phyloP scores from a whole-genome alignment of 106 monocot genomes.

The Vanilla planifolia region DNA sequence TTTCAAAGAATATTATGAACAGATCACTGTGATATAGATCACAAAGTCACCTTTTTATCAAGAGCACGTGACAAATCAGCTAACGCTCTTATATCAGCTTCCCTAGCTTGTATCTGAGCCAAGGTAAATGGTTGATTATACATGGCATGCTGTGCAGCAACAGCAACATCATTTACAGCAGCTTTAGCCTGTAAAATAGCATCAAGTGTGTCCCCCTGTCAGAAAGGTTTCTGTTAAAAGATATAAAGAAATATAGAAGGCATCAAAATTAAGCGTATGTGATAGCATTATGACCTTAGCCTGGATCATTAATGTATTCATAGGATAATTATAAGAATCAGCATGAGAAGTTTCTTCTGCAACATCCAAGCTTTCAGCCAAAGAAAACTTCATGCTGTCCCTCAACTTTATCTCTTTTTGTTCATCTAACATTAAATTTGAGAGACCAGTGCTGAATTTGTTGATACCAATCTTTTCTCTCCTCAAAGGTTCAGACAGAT shows the following conservation, averaged over 20 bases:
- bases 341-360: slow-evolving; percentile 26
- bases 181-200: slow-evolving; percentile 81
- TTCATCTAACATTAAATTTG: slow-evolving; percentile 44
- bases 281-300: slow-evolving; percentile 53
- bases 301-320: slow-evolving; percentile 81
- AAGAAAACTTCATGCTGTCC: slow-evolving; percentile 22
- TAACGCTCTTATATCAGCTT: slow-evolving; percentile 94
- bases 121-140: slow-evolving; percentile 75
- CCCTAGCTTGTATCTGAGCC: slow-evolving; percentile 92
- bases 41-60: slow-evolving; percentile 90
- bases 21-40: too few relatives aligned
- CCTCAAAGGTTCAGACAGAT: slow-evolving; percentile 81
- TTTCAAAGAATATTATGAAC: too few relatives aligned
- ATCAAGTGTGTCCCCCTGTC: slow-evolving; percentile 87
- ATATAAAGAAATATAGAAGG: neutral
- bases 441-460: slow-evolving; percentile 45
- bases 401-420: slow-evolving; percentile 48
- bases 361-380: slow-evolving; percentile 31
- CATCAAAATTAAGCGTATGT: slow-evolving; percentile 2
- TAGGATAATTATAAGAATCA: slow-evolving; percentile 46
- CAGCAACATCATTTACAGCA: slow-evolving; percentile 81
- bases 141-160: slow-evolving; percentile 85
- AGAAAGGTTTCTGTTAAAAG: slow-evolving; percentile 8
- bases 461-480: slow-evolving; percentile 35
- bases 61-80: slow-evolving; percentile 83